phyloP scores from a whole-genome alignment of 805 yeast species.

The Suhomyces vadensis region DNA sequence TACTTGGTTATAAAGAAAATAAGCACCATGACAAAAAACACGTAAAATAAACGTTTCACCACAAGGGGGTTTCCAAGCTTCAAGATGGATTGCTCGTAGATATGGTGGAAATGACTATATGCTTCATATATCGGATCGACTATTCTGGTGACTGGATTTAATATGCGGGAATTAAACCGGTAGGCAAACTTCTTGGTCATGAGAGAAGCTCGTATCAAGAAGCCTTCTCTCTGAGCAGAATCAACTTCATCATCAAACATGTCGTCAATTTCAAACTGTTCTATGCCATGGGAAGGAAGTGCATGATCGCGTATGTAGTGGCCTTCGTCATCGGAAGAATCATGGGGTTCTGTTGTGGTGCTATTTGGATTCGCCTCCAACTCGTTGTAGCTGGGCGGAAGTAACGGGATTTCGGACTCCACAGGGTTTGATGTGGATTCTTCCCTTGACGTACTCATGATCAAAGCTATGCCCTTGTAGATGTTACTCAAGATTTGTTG shows the following conservation, averaged over 20 bases:
- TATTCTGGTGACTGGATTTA: slow-evolving; percentile 45
- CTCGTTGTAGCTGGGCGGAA: slow-evolving; percentile 14
- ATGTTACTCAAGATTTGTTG: neutral
- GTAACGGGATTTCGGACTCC: slow-evolving; percentile 9
- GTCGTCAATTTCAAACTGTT: slow-evolving; percentile 41
- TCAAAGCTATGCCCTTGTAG: neutral
- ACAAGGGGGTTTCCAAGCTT: slow-evolving; percentile 85
- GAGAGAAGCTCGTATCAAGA: slow-evolving; percentile 41
- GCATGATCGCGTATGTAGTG: neutral
- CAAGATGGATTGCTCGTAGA: slow-evolving; percentile 58
- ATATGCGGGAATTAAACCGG: slow-evolving; percentile 36
- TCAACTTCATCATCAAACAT: slow-evolving; percentile 18
- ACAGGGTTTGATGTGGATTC: neutral
- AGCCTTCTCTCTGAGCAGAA: slow-evolving; percentile 19
- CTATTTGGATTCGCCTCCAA: slow-evolving; percentile 1
- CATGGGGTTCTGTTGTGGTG: neutral
- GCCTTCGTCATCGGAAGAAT: neutral
- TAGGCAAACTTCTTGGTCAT: slow-evolving; percentile 35
- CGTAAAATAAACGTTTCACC: slow-evolving; percentile 73
- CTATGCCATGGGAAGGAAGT: slow-evolving; percentile 16
- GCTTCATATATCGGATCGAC: slow-evolving; percentile 56
- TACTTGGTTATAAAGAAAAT: slow-evolving; percentile 60
- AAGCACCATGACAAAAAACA: slow-evolving; percentile 58
- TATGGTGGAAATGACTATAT: slow-evolving; percentile 39
- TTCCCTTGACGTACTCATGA: neutral